Base-by-base conservation (phyloP, 1,139 yeast species). In the Taphrina communis region DNA sequence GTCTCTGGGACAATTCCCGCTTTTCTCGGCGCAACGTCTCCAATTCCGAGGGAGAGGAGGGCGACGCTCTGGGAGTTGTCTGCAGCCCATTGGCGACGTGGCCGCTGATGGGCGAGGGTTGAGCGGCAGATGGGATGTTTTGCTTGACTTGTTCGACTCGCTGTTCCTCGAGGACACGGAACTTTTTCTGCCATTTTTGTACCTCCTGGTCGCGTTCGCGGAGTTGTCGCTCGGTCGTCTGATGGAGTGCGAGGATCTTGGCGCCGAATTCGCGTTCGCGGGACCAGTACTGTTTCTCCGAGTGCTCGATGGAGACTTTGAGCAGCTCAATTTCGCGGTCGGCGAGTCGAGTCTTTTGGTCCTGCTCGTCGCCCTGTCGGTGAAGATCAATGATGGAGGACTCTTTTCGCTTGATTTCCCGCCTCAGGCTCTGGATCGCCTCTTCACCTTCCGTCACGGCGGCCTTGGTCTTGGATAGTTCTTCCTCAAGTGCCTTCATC, bases 181-280 rank as follows among this genome's bases (percentile, higher is more conserved):
- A n/a, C n/a, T 21, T 50, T 50, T 50, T 21, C 36, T 50, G 53
- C 53, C 19, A 25, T 1, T 19, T 50, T 50, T 50, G 53, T 2
- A 21, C 11, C 7, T 21, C 36, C 36, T 21, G 31, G 31, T 50
- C 53, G 12, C 53, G 31, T 1, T 50, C 53, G 8, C 36, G 11
- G n/a, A 50, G 12, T 11, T 11, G 53, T 17, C 36, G 53, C 53
- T 21, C 36, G n/a, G 11, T 50, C 53, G 53, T 21, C 9, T 50
- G n/a, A 25, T 50, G 53, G 8, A 50, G 6, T 6, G 53, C 53
- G 36, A 21, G n/a, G 12, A 50, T 21, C n/a, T 50, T 50, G 53
- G 36, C 53, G 35, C 53, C 53, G 36, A 50, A 50, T 21, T 50
- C 53, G 12, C 53, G 53, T 50, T 50, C 53, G 6, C 53, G 53